These are phyloP conservation scores for Spatholobus suberectus DNA, from an alignment of 306 rosid species.

Conservation along the genomic window DNA sequence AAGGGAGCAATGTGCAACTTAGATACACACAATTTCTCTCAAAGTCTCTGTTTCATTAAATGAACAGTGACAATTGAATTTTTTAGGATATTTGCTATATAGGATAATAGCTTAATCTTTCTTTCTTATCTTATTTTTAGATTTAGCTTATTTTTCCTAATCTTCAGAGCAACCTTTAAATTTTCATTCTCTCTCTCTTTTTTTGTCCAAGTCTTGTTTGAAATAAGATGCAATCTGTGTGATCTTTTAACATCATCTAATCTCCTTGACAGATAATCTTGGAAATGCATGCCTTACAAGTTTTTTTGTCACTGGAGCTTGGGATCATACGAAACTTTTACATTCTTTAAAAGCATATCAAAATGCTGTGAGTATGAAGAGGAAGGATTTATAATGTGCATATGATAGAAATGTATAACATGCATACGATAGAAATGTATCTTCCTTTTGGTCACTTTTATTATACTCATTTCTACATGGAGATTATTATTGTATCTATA, in stretches of 20 bases:
- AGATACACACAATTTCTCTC: not conserved
- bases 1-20: not conserved
- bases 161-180: not conserved
- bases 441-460: constrained; percentile 31
- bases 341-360: constrained; percentile 95
- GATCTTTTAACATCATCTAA: constrained; percentile 25
- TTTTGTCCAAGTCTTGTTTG: constrained; percentile 2
- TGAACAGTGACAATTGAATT: not conserved
- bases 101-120: no score
- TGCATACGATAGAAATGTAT: constrained; percentile 27
- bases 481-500: constrained; percentile 17
- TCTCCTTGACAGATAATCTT: constrained; percentile 76
- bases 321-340: constrained; percentile 86
- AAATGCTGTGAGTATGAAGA: constrained; percentile 85
- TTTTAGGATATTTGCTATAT: no score
- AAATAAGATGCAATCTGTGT: constrained; percentile 2
- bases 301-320: constrained; percentile 90
- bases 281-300: constrained; percentile 95
- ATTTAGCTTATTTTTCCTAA: no score
- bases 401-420: no score
- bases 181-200: not conserved
- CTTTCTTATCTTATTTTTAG: no score
- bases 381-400: constrained; percentile 43
- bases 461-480: constrained; percentile 18
- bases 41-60: no score